Evolutionary conservation across 208 protist genomes (phyloP), one percentile per base, ranked within the genome.

Genomic region (Trypanosoma lewisi): DNA sequence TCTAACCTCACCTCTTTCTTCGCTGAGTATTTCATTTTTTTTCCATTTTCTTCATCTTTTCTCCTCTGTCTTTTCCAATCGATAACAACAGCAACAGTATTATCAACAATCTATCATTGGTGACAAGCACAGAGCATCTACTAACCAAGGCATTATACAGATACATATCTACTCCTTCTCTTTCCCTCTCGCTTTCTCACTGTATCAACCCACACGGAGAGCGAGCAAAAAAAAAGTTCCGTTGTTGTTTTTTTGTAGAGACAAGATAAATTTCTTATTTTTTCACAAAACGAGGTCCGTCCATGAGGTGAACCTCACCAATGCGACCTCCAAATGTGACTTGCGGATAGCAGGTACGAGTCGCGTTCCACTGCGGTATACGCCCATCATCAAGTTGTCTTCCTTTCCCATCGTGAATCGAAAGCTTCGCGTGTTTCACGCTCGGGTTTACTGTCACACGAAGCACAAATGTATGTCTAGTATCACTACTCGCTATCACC

Each of bases 301-400:
- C 78, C 23, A 80, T 67, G 54, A 95, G 73, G 23, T 74, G 60
- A 41, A 95, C 89, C 0, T 72, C 64, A 11, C 89, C 89, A 11
- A 91, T 77, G 17, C 74, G 78, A 12, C 89, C 89, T 17, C 85
- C 85, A 71, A 95, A 95, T 11, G 89, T 93, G 2, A 89, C 82
- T 53, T 95, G 89, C 19, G 89, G 89, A 44, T 93, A 93, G 49
- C 81, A 85, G 34, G 65, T 64, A 4, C 89, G 73, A 0, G 54
- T 16, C 5, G 82, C 78, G 21, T 88, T 92, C 85, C 89, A 95
- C 60, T 92, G 89, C 17, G 89, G 83, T 34, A 95, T 89, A 34
- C 69, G 72, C 17, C 80, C 83, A 36, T 84, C 85, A 49, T 95
- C 89, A 19, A 95, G 39, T 58, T 82, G 82, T 53, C 65, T 83